Evolutionary conservation across 257 asterid genomes (phyloP).

Genomic region (Leonotis leonurus): DNA sequence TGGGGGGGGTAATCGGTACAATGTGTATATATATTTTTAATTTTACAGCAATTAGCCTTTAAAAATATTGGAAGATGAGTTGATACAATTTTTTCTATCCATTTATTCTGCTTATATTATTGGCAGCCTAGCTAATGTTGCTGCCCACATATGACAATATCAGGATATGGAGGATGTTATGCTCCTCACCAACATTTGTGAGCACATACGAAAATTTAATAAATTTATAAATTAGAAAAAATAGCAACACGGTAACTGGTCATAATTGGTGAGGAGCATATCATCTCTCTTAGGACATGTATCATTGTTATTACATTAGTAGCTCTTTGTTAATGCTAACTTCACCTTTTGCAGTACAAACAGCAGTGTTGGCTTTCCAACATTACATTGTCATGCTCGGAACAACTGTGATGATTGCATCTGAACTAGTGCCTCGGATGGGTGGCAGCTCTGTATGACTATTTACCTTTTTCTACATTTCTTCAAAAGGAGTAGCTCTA

Average conservation of each 20-base stretch:
- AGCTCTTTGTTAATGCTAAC: neutral
- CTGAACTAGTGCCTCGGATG: conserved; percentile 76
- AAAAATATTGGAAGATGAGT: neutral
- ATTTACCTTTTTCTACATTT: conserved; percentile 2
- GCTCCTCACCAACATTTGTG: too few relatives aligned
- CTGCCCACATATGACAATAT: too few relatives aligned
- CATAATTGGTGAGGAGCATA: too few relatives aligned
- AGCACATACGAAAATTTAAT: too few relatives aligned
- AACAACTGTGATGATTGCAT: conserved; percentile 75
- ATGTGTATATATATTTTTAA: too few relatives aligned
- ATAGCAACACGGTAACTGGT: too few relatives aligned
- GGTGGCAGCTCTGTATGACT: conserved; percentile 79
- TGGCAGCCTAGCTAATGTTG: neutral
- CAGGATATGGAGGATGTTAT: too few relatives aligned
- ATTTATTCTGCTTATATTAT: neutral
- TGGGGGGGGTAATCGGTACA: too few relatives aligned
- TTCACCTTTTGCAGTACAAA: conserved; percentile 55
- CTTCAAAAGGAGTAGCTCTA: neutral
- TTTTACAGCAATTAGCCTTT: too few relatives aligned
- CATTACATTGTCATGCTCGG: conserved; percentile 99
- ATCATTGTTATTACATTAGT: neutral
- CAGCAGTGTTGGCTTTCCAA: conserved; percentile 68
- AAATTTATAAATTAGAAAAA: too few relatives aligned
- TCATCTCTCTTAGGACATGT: too few relatives aligned
- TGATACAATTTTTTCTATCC: neutral